Base-by-base conservation (phyloP, 163 green algal genomes). In the Scenedesmus sp. region DNA sequence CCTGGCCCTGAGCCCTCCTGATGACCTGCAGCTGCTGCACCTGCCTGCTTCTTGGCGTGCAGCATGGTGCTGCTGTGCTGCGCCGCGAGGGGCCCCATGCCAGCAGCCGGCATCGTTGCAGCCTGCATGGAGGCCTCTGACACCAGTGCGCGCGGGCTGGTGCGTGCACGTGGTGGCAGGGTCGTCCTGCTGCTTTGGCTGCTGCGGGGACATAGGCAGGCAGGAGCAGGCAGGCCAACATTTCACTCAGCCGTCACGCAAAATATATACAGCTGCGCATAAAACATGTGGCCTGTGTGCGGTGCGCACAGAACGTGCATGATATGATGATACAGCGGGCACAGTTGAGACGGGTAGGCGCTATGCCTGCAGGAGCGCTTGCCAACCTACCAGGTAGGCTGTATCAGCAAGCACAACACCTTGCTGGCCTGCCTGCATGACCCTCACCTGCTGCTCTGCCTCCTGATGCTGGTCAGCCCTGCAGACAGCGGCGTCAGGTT, bases 361-460 rank as follows among this genome's bases (percentile, higher is more conserved):
- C 34, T 46, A 46, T 46, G 34, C 34, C 34, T 46, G 34, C 34
- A 46, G 34, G 34, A 46, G 34, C 34, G 34, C 34, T 46, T 46
- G 34, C 34, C 34, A 46, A 46, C 34, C 34, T 46, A 46, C 34
- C 34, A 46, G 34, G 34, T 46, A 46, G 34, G 34, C 34, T 46
- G 34, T 46, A 46, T 46, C 34, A 46, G 34, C 34, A 46, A 46
- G 34, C 34, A 46, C 34, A 46, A 46, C 62, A 9, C 23, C 46
- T 1, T 6, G 34, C 13, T 59, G 12, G 15, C 2, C 34, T 20
- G 55, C 4, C 23, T 23, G n/a, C 5, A 57, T 5, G n/a, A 6
- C 57, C n/a, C 83, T 76, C 34, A 91, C 87, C 87, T 91, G 87
- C 87, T 91, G 76, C 57, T 87, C 23, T 79, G 70, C 18, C 87